Evolutionary conservation across 495 filamentous ascomycete species (phyloP).

Genomic region (Penicilliopsis zonata): DNA sequence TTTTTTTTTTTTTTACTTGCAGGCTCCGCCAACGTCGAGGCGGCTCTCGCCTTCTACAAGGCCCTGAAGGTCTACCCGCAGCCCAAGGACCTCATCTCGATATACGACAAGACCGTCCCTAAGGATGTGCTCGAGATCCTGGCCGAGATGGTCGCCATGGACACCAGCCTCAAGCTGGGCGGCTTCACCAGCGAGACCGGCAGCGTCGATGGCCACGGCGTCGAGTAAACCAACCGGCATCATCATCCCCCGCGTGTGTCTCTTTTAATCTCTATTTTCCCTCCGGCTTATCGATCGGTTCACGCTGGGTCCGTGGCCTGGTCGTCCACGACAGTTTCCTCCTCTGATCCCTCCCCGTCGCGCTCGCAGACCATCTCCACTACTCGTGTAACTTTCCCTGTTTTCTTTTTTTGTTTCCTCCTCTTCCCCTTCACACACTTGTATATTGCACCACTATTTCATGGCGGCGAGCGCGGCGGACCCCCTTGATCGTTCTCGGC

Average conservation of each 20-base stretch:
- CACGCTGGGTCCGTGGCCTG: constrained; percentile 14
- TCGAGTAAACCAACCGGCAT: constrained; percentile 28
- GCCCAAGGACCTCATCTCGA: constrained; percentile 80
- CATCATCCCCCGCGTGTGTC: too few relatives aligned
- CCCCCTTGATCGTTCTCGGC: constrained; percentile 26
- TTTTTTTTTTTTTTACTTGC: constrained; percentile 3
- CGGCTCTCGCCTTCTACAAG: constrained; percentile 92
- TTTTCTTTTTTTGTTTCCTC: too few relatives aligned
- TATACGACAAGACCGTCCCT: constrained; percentile 96
- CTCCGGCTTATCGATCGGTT: constrained; percentile 5
- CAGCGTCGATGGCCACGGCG: constrained; percentile 25
- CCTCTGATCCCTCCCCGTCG: neutral
- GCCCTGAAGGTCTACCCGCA: constrained; percentile 96
- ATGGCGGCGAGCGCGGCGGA: constrained; percentile 13
- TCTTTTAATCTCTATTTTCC: constrained; percentile 2
- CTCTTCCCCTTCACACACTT: constrained; percentile 7
- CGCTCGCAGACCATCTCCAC: constrained; percentile 12
- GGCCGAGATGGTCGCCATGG: constrained; percentile 94
- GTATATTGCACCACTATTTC: constrained; percentile 20
- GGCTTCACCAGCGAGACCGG: constrained; percentile 28
- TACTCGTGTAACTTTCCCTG: constrained; percentile 9
- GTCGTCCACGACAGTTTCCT: neutral
- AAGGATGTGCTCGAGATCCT: constrained; percentile 93
- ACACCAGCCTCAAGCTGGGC: constrained; percentile 57
- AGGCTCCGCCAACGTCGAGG: constrained; percentile 67